A percentile compares a stretch with the other conserved stretches of the same genome.
Conservation (phyloP, 2,329 filamentous ascomycete genomes). For the Paramyrothecium sp. region DNA sequence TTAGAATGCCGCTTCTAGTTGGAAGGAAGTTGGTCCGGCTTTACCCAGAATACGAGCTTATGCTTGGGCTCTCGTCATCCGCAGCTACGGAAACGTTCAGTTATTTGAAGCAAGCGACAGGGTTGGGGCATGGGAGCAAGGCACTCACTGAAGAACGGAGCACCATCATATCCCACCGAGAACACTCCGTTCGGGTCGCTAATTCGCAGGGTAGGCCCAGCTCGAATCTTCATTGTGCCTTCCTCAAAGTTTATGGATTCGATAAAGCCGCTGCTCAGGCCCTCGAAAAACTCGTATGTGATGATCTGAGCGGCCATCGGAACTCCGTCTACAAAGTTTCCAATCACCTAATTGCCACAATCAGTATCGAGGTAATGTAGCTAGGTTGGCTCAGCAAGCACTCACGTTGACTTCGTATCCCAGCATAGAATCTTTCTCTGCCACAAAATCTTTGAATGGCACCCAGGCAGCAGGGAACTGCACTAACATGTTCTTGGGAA, state of each 20-base stretch:
- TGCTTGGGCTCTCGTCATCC: constrained; percentile 46
- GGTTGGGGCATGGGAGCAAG: too few relatives aligned
- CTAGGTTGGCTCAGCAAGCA: background rate
- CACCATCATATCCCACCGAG: constrained; percentile 31
- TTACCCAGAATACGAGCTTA: constrained; percentile 43
- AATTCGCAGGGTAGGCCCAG: constrained; percentile 31
- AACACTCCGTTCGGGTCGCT: constrained; percentile 46
- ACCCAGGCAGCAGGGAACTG: constrained; percentile 38
- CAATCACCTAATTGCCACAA: constrained; percentile 26
- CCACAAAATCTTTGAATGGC: constrained; percentile 37
- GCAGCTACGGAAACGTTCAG: constrained; percentile 20
- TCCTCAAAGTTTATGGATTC: constrained; percentile 29
- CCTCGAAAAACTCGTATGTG: constrained; percentile 31
- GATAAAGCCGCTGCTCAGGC: constrained; percentile 32
- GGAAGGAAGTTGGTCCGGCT: too few relatives aligned
- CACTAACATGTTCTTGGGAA: constrained; percentile 48
- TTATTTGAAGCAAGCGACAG: background rate
- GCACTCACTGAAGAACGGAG: constrained; percentile 34
- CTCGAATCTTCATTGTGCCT: constrained; percentile 29
- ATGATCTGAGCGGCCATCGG: constrained; percentile 30
- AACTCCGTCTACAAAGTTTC: constrained; percentile 31
- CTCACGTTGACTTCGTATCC: constrained; percentile 34
- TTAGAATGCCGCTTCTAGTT: too few relatives aligned
- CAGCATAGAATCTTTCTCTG: constrained; percentile 23
- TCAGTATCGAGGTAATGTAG: background rate